phyloP scores from a whole-genome alignment of 139 green algal species.

The Auxenochlorella pyrenoidosa region DNA sequence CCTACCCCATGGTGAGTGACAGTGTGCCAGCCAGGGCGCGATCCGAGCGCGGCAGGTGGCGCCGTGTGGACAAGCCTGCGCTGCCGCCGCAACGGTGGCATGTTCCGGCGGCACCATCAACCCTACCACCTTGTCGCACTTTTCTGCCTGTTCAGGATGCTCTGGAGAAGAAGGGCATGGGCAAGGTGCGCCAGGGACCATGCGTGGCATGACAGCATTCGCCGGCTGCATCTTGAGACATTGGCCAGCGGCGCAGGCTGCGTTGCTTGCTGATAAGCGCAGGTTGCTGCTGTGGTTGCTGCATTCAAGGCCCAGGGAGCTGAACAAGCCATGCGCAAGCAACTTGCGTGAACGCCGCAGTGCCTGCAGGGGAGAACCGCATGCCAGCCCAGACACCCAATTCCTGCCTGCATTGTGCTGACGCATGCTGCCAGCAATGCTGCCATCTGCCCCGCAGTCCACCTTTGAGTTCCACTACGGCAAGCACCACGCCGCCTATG shows the following conservation, averaged over 20 bases:
- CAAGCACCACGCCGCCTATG: conserved; percentile 93
- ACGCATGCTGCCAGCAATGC: too few species aligned
- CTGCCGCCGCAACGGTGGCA: not conserved
- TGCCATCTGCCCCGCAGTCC: conserved; percentile 18
- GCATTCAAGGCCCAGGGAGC: too few species aligned
- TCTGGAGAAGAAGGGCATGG: conserved; percentile 55
- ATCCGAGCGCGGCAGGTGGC: too few species aligned
- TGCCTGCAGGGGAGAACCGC: not conserved
- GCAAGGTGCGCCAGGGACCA: conserved; percentile 29
- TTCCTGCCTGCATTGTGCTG: not conserved
- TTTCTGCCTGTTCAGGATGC: conserved; percentile 45
- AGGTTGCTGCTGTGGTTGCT: too few species aligned
- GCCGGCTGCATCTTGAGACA: too few species aligned
- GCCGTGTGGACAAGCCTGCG: not conserved
- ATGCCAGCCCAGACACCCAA: not conserved
- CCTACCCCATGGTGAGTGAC: conserved; percentile 48
- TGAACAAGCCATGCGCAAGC: too few species aligned
- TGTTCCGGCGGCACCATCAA: not conserved
- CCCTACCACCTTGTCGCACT: not conserved
- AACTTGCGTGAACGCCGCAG: too few species aligned
- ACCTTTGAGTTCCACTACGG: conserved; percentile 93
- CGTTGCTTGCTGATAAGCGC: too few species aligned
- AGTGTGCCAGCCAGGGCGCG: too few species aligned
- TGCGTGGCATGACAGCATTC: too few species aligned
- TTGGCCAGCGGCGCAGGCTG: too few species aligned